These are phyloP conservation scores for Penicillium sp. DNA, from an alignment of 2,329 filamentous ascomycete genomes.

Conservation along the genomic window DNA sequence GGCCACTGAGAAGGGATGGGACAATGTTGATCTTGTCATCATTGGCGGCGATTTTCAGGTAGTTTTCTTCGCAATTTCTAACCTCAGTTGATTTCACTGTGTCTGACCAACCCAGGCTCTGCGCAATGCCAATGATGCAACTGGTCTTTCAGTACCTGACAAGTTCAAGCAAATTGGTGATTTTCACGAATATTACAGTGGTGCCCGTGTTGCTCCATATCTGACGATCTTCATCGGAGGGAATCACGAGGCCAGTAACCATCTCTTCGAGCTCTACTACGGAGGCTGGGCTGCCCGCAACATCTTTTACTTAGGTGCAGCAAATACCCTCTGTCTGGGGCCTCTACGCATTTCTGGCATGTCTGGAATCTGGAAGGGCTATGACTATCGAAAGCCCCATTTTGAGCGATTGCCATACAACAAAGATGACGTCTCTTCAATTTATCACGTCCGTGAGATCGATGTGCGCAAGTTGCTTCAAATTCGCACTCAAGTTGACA, in stretches of 20 bases:
- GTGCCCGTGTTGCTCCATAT: constrained; percentile 72
- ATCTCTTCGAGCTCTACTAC: constrained; percentile 90
- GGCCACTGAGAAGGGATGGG: constrained; percentile 71
- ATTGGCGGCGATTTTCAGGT: constrained; percentile 96
- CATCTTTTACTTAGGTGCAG: constrained; percentile 94
- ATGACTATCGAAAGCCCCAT: constrained; percentile 81
- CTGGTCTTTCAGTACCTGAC: constrained; percentile 80
- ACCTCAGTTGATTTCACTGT: background rate
- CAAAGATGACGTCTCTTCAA: constrained; percentile 69
- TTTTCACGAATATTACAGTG: constrained; percentile 92
- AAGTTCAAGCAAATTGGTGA: constrained; percentile 89
- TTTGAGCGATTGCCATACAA: constrained; percentile 84
- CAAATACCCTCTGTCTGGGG: constrained; percentile 81
- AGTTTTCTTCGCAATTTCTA: constrained; percentile 24
- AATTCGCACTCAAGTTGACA: constrained; percentile 80
- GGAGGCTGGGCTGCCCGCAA: constrained; percentile 96
- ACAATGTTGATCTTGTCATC: constrained; percentile 81
- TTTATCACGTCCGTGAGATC: constrained; percentile 86
- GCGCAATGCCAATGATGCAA: constrained; percentile 83
- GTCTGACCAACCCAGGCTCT: constrained; percentile 58
- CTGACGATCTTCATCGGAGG: constrained; percentile 90
- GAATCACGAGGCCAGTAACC: constrained; percentile 90
- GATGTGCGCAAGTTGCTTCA: constrained; percentile 89
- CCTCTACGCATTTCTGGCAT: constrained; percentile 83
- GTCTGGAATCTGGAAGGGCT: constrained; percentile 92